A percentile compares a stretch with the other conserved stretches of the same genome.
phyloP scores from a whole-genome alignment of 2,329 filamentous ascomycete species.

The Aspergillus sp. region DNA sequence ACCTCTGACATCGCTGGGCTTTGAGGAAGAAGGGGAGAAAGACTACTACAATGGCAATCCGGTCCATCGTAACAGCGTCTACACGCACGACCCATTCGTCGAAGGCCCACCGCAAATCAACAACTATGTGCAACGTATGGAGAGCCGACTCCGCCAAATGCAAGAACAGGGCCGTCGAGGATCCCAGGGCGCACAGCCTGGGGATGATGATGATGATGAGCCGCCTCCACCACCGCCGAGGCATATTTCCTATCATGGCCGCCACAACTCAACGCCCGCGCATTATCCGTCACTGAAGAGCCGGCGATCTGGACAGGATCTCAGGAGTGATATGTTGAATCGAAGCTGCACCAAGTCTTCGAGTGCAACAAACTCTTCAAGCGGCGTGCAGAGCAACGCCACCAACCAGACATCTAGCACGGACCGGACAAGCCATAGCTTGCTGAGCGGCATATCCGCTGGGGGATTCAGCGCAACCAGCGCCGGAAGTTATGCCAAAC shows the following conservation, averaged over 20 bases:
- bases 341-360: constrained; percentile 90
- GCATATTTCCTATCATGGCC: constrained; percentile 48
- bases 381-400: constrained; percentile 68
- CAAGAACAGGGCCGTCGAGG: constrained; percentile 57
- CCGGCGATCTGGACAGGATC: constrained; percentile 68
- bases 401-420: constrained; percentile 72
- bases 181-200: constrained; percentile 57
- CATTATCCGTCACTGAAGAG: constrained; percentile 43
- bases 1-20: constrained; percentile 76
- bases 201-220: constrained; percentile 45
- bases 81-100: constrained; percentile 41
- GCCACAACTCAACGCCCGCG: constrained; percentile 48
- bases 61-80: constrained; percentile 51
- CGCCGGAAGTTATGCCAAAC: constrained; percentile 86
- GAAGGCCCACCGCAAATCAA: constrained; percentile 72
- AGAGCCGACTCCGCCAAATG: constrained; percentile 74
- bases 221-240: constrained; percentile 68
- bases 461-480: constrained; percentile 92
- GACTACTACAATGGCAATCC: constrained; percentile 65
- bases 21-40: constrained; percentile 54
- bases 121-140: constrained; percentile 92
- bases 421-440: constrained; percentile 76
- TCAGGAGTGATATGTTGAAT: constrained; percentile 70
- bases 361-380: constrained; percentile 77
- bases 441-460: constrained; percentile 94